phyloP scores from a whole-genome alignment of 2,329 filamentous ascomycete species.

The Aureobasidium sp. region DNA sequence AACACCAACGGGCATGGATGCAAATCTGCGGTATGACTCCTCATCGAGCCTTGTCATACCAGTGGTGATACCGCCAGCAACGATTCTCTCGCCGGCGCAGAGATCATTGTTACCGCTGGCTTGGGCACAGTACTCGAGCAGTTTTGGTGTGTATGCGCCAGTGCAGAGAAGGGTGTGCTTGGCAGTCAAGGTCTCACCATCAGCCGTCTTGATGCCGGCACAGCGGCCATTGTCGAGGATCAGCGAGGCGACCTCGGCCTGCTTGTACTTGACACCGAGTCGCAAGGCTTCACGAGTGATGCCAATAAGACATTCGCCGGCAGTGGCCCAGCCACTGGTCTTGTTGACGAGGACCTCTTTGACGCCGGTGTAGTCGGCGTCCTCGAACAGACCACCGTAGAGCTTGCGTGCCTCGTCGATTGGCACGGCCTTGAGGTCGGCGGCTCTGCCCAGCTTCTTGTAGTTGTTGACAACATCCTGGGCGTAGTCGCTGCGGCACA shows the following conservation, averaged over 20 bases:
- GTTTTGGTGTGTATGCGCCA: constrained; percentile 34
- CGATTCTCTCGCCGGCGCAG: constrained; percentile 45
- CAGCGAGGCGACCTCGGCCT: constrained; percentile 42
- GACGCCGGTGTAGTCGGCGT: constrained; percentile 51
- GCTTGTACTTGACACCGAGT: constrained; percentile 51
- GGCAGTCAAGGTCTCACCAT: constrained; percentile 26
- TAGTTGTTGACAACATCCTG: constrained; percentile 42
- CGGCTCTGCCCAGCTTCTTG: constrained; percentile 39
- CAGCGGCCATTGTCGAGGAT: constrained; percentile 41
- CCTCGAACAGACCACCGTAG: constrained; percentile 50
- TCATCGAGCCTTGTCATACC: constrained; percentile 39
- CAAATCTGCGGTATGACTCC: constrained; percentile 29
- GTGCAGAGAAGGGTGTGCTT: constrained; percentile 33
- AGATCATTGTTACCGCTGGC: constrained; percentile 37
- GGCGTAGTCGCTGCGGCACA: constrained; percentile 38
- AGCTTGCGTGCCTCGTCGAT: constrained; percentile 46
- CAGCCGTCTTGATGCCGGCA: constrained; percentile 32
- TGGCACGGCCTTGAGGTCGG: constrained; percentile 39
- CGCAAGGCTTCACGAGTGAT: constrained; percentile 45
- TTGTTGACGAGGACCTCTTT: constrained; percentile 53
- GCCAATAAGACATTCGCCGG: constrained; percentile 47
- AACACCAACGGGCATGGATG: constrained; percentile 36
- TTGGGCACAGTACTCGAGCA: constrained; percentile 41
- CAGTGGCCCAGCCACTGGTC: constrained; percentile 55
- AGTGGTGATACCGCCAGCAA: constrained; percentile 47